Evolutionary conservation across 495 filamentous ascomycete genomes (phyloP).

Genomic region (Daldinia caldariorum): DNA sequence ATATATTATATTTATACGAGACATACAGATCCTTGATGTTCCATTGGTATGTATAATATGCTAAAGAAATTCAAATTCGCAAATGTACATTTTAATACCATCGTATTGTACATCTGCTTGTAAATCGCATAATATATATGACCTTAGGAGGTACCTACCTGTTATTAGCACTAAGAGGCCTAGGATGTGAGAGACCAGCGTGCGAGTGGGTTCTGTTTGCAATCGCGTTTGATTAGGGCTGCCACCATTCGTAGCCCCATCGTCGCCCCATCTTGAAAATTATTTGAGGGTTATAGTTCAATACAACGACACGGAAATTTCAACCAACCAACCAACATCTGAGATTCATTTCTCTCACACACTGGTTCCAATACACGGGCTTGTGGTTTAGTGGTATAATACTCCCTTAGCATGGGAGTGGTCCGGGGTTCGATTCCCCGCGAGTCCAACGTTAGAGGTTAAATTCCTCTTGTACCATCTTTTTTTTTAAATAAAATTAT

Average conservation of each 20-base stretch:
- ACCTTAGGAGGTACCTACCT: too few species aligned
- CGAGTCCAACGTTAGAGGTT: slow-evolving; percentile 46
- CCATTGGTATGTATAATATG: too few species aligned
- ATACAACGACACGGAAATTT: slow-evolving; percentile 2
- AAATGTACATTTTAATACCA: too few species aligned
- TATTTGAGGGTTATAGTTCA: slow-evolving; percentile 15
- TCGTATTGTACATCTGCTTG: not conserved
- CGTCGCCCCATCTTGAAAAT: slow-evolving; percentile 7
- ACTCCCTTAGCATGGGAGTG: slow-evolving; percentile 54
- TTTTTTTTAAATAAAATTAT: too few species aligned
- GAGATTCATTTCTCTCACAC: not conserved
- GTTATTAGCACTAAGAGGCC: not conserved
- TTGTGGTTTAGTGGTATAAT: slow-evolving; percentile 43
- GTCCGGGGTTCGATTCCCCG: slow-evolving; percentile 66
- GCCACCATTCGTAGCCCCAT: slow-evolving; percentile 10
- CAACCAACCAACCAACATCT: slow-evolving; percentile 15
- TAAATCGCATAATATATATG: not conserved
- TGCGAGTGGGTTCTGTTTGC: slow-evolving; percentile 1
- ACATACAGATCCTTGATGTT: too few species aligned
- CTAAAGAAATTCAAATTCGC: too few species aligned
- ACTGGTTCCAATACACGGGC: slow-evolving; percentile 8
- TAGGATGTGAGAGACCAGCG: not conserved
- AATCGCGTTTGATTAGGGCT: slow-evolving; percentile 25
- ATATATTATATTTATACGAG: not conserved
- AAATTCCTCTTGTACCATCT: slow-evolving; percentile 24